These are phyloP conservation scores for Xylariaceae sp. DNA, from an alignment of 2,329 filamentous ascomycete species.

Conservation along the genomic window DNA sequence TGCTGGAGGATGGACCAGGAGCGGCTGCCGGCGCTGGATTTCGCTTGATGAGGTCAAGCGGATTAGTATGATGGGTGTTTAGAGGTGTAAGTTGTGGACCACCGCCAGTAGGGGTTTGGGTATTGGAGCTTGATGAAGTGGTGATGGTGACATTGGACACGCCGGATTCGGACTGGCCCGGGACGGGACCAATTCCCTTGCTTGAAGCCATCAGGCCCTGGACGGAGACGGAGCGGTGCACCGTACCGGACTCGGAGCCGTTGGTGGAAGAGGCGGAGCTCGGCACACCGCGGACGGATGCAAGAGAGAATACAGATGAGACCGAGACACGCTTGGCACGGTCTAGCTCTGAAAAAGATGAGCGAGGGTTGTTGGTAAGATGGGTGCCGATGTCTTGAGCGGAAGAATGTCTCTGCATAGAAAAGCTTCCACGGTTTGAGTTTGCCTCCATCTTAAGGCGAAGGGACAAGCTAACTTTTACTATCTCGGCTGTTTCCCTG, in stretches of 20 bases:
- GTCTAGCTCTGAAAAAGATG: constrained; percentile 48
- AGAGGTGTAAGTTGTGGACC: constrained; percentile 47
- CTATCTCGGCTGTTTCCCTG: too few relatives aligned
- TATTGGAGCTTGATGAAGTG: constrained; percentile 46
- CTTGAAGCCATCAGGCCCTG: constrained; percentile 47
- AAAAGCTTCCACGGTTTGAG: constrained; percentile 10
- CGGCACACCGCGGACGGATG: constrained; percentile 55
- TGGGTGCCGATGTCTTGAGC: constrained; percentile 25
- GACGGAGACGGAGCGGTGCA: constrained; percentile 42
- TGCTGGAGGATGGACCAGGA: constrained; percentile 32
- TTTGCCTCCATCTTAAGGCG: constrained; percentile 19
- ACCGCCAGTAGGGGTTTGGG: constrained; percentile 40
- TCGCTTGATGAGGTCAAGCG: constrained; percentile 46
- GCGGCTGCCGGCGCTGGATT: constrained; percentile 28
- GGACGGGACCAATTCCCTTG: constrained; percentile 38
- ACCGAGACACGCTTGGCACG: constrained; percentile 64
- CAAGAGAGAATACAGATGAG: constrained; percentile 69
- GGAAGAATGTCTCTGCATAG: constrained; percentile 10
- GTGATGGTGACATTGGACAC: constrained; percentile 53
- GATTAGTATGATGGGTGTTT: constrained; percentile 40
- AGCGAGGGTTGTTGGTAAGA: constrained; percentile 42
- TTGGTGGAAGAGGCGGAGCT: constrained; percentile 53
- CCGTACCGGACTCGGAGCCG: constrained; percentile 48
- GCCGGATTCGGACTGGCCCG: constrained; percentile 49
- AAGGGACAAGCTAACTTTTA: background rate